phyloP scores from a whole-genome alignment of 306 rosid species.

The Ormosia semicastrata region DNA sequence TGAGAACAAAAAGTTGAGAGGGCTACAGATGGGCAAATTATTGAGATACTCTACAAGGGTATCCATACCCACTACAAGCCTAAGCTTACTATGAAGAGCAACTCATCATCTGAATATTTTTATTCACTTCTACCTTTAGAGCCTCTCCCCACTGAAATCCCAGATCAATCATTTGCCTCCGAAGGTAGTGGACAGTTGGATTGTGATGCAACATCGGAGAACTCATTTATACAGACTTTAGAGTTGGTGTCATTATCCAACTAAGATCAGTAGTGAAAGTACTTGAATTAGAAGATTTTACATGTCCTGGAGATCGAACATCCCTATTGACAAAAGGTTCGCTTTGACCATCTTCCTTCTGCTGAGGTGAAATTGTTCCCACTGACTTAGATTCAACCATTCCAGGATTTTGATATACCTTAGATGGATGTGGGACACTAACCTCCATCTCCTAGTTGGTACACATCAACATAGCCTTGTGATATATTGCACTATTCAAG shows the following conservation, averaged over 20 bases:
- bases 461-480: neutral
- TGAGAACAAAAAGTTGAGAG: slow-evolving; percentile 70
- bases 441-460: slow-evolving; percentile 59
- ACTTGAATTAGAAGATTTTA: slow-evolving; percentile 54
- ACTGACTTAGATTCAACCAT: slow-evolving; percentile 70
- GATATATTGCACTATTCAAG: neutral
- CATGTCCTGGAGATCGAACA: slow-evolving; percentile 73
- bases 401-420: slow-evolving; percentile 51
- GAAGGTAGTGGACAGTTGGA: too few species aligned
- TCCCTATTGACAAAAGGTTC: slow-evolving; percentile 75
- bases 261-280: slow-evolving; percentile 42
- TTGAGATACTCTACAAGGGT: slow-evolving; percentile 69
- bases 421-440: slow-evolving; percentile 47
- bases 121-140: slow-evolving; percentile 40
- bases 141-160: slow-evolving; percentile 20
- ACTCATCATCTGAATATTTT: slow-evolving; percentile 45
- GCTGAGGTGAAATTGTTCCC: slow-evolving; percentile 55
- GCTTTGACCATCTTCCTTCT: slow-evolving; percentile 63
- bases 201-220: neutral
- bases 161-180: slow-evolving; percentile 39
- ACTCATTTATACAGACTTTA: slow-evolving; percentile 40
- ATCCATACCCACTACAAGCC: slow-evolving; percentile 64
- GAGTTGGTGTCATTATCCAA: slow-evolving; percentile 37
- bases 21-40: slow-evolving; percentile 55
- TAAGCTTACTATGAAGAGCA: slow-evolving; percentile 42